Evolutionary conservation across 2,329 filamentous ascomycete species (phyloP).

Genomic region (Exophiala lecanii-corni): DNA sequence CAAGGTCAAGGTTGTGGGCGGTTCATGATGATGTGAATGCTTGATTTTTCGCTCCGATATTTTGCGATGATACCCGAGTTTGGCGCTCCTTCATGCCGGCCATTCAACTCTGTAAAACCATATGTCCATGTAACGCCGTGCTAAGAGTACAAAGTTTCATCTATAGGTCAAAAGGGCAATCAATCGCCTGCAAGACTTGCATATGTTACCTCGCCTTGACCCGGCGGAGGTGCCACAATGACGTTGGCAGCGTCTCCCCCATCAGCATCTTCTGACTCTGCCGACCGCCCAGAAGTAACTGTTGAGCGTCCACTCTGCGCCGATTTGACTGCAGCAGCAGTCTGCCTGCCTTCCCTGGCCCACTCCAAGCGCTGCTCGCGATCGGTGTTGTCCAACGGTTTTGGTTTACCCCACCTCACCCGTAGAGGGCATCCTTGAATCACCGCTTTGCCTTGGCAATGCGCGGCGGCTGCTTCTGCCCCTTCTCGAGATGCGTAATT

Average conservation of each 20-base stretch:
- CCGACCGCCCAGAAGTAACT: constrained; percentile 28
- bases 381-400: constrained; percentile 86
- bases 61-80: background rate
- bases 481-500: constrained; percentile 83
- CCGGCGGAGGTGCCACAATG: constrained; percentile 71
- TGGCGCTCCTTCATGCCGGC: too few relatives aligned
- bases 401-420: constrained; percentile 88
- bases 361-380: constrained; percentile 77
- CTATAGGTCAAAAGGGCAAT: too few relatives aligned
- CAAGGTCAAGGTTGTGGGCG: constrained; percentile 28
- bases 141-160: too few relatives aligned
- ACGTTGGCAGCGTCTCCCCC: constrained; percentile 33
- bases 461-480: constrained; percentile 78
- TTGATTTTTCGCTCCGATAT: too few relatives aligned
- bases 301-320: constrained; percentile 28
- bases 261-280: constrained; percentile 40
- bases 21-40: constrained; percentile 36
- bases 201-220: constrained; percentile 72
- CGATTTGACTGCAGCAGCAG: constrained; percentile 47
- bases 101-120: too few relatives aligned
- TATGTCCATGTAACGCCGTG: too few relatives aligned
- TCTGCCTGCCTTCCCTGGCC: constrained; percentile 68
- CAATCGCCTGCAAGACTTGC: constrained; percentile 79
- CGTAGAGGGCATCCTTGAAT: constrained; percentile 87
- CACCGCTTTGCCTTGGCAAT: constrained; percentile 81